Evolutionary conservation across 2,329 filamentous ascomycete genomes (phyloP).

Genomic region (Arthrobotrys conoides): DNA sequence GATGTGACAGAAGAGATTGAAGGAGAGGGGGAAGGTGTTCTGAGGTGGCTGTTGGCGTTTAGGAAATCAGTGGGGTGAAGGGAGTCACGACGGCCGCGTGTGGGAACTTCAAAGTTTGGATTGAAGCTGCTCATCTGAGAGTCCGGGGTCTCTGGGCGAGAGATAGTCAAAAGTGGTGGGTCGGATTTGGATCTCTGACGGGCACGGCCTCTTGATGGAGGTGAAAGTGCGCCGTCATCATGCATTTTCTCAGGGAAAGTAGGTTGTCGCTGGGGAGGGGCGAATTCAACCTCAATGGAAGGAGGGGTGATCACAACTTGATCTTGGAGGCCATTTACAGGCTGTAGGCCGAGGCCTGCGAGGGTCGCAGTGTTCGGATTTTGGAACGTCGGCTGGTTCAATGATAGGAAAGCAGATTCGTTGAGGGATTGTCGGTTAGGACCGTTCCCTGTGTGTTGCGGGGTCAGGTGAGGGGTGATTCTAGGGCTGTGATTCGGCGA

Average conservation of each 20-base stretch:
- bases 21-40: conserved; percentile 69
- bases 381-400: conserved; percentile 60
- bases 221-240: conserved; percentile 63
- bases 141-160: conserved; percentile 48
- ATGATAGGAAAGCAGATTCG: conserved; percentile 58
- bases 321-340: conserved; percentile 35
- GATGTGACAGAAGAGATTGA: conserved; percentile 62
- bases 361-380: conserved; percentile 51
- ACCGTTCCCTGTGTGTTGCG: conserved; percentile 61
- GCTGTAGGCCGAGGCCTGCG: conserved; percentile 60
- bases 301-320: conserved; percentile 62
- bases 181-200: conserved; percentile 58
- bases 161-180: conserved; percentile 50
- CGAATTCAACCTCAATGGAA: conserved; percentile 64
- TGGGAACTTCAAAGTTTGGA: conserved; percentile 58
- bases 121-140: conserved; percentile 54
- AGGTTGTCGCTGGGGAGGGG: conserved; percentile 64
- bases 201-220: conserved; percentile 55
- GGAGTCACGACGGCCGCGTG: conserved; percentile 45
- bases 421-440: conserved; percentile 63
- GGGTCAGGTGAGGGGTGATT: conserved; percentile 63
- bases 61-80: conserved; percentile 68
- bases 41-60: conserved; percentile 65
- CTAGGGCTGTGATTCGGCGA: conserved; percentile 61
- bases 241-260: conserved; percentile 64